Base-by-base conservation (phyloP, 805 yeast genomes). In the Candida dajiaensis region DNA sequence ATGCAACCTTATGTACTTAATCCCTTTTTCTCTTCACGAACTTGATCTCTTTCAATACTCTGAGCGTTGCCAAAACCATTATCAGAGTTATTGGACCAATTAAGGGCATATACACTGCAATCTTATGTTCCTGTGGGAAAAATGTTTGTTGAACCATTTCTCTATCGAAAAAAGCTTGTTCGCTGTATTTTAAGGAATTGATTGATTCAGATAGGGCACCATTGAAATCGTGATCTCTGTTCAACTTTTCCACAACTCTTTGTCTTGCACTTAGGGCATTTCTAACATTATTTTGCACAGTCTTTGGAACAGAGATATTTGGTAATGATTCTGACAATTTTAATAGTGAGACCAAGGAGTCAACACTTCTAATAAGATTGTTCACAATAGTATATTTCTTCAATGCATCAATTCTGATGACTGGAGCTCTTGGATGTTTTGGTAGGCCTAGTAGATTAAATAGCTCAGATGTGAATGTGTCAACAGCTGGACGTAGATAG, bases 131-230 rank as follows among this genome's bases (percentile, higher is more conserved):
- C 52, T 86, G 92, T 0, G 99, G 98, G 71, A 90, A 89, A 64
- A 86, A 89, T 46, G 85, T 88, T 61, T 92, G 97, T 58, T 89
- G 95, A 25, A 94, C 88, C 97, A 94, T 92, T 63, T 85, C 90
- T 56, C 87, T 86, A 55, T 92, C 95, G 63, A 92, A 92, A 58
- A 92, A 92, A 0, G 98, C 97, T 40, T 71, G 71, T 50, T 77
- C 81, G 36, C 68, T 61, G n/a, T 54, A 52, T 39, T 58, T 43
- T 1, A 64, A 55, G 42, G 68, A 50, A 19, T 60, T 52, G 53
- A 81, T 76, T 0, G 97, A 85, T 40, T 73, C 66, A 13, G 67
- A 58, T 38, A 81, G 70, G 0, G 95, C 87, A n/a, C 62, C 55
- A 13, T 83, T 74, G 63, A 71, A 69, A 19, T 57, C 56, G 5